Conservation (phyloP, 176 grass and related monocot species). For the Musa beccarii region DNA sequence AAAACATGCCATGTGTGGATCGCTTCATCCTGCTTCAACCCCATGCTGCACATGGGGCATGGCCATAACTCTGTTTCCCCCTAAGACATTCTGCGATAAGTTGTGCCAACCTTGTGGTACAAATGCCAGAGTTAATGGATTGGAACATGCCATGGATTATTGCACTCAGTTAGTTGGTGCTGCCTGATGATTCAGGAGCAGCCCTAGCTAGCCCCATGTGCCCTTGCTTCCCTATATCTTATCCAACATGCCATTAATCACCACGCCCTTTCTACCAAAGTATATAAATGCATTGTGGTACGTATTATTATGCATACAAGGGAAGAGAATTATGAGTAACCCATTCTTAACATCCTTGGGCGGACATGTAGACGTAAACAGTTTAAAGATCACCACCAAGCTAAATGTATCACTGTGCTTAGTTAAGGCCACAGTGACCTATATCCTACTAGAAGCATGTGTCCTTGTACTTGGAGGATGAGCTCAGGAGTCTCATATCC, state of each 20-base stretch:
- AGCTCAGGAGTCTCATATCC: neutral
- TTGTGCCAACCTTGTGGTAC: slow-evolving; percentile 8
- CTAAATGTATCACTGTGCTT: neutral
- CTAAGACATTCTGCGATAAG: no score
- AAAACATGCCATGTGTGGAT: no score
- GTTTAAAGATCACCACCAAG: neutral
- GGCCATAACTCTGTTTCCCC: no score
- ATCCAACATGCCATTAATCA: slow-evolving; percentile 19
- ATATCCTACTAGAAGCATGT: neutral
- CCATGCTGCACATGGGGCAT: no score
- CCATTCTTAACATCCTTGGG: no score
- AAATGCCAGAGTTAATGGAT: neutral
- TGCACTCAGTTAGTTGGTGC: slow-evolving; percentile 2
- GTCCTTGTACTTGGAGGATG: neutral
- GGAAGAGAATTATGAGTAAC: neutral
- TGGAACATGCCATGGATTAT: slow-evolving; percentile 8
- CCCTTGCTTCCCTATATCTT: slow-evolving; percentile 21
- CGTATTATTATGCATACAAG: no score
- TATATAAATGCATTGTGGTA: no score
- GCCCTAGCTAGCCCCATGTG: slow-evolving; percentile 25
- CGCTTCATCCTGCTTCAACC: no score
- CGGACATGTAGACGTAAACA: no score
- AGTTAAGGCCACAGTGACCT: neutral
- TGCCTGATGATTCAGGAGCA: neutral
- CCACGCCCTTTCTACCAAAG: neutral